Percentiles rank a stretch among this genome's conserved stretches.
Conservation (phyloP, 2,329 filamentous ascomycete genomes). For the Aspergillus novofumigatus region DNA sequence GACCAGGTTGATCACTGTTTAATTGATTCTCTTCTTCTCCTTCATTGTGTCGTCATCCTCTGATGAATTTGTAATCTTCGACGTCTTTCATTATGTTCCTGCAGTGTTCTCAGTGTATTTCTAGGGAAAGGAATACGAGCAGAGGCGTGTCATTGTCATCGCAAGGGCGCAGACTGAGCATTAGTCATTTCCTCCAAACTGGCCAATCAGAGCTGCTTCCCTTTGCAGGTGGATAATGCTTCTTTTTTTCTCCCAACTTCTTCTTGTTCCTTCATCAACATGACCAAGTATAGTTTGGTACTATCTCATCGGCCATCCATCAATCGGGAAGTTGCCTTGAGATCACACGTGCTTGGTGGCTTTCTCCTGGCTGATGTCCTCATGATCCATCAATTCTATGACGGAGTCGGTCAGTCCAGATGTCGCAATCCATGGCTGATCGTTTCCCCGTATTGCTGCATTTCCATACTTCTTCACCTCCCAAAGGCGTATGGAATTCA, state of each 20-base stretch:
- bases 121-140: too few species aligned
- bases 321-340: neutral
- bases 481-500: too few species aligned
- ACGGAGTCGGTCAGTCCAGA: neutral
- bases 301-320: too few species aligned
- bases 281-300: too few species aligned
- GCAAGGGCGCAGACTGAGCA: neutral
- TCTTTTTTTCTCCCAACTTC: neutral
- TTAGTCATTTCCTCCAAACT: neutral
- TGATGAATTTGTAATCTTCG: neutral
- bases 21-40: neutral
- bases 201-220: neutral
- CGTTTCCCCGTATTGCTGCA: neutral
- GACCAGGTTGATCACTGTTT: neutral
- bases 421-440: neutral
- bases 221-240: neutral
- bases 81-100: rapidly evolving
- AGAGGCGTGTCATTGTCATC: neutral
- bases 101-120: too few species aligned
- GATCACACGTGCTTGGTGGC: neutral
- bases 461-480: neutral
- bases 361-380: neutral
- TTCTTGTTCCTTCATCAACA: neutral
- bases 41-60: too few species aligned
- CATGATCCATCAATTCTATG: neutral